Base-by-base conservation (phyloP, 164 flowering plant genomes). In the Tinospora cordifolia region DNA sequence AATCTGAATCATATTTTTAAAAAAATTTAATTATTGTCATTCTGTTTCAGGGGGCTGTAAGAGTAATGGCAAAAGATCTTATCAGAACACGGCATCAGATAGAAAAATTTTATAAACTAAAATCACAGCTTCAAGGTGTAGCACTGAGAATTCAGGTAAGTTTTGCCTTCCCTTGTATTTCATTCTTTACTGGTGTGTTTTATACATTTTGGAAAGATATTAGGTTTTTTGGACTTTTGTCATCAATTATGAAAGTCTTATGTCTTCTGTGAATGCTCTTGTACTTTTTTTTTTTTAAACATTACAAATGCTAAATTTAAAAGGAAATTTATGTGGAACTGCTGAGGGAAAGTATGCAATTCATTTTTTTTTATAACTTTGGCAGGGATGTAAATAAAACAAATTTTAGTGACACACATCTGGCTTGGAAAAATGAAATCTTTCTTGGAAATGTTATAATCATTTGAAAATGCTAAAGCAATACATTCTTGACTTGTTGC, bases 51-150 rank as follows among this genome's bases (percentile, higher is more conserved):
- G 94, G 96, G 69, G 97, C 96, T 73, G 98, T 91, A 38, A 93
- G 82, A 77, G 91, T 93, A 68, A 93, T 91, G 98, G 96, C 98
- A n/a, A 93, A 93, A 76, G 98, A 93, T 62, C 93, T 93, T 70
- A 92, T 93, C 41, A 84, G 98, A 81, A 93, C 92, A 59, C 79
- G 98, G 6, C 98, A 93, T 80, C 97, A 91, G 84, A 77, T 93
- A 74, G 96, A 89, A 77, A 93, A 93, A 62, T 93, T 91, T 59
- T 91, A 91, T 72, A 92, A 88, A 83, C 91, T 91, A 15, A 93
- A 93, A 76, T 93, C 98, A 30, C 98, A 91, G 72, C 97, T 93
- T 71, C 97, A 91, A 77, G 98, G 98, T 67, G 97, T 93, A 27
- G 76, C 90, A 36, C 89, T 93, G 66, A 81, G 98, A 78, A 91